Evolutionary conservation across 805 yeast species (phyloP), one percentile per base, ranked within the genome.

Genomic region (Candida incommunis): DNA sequence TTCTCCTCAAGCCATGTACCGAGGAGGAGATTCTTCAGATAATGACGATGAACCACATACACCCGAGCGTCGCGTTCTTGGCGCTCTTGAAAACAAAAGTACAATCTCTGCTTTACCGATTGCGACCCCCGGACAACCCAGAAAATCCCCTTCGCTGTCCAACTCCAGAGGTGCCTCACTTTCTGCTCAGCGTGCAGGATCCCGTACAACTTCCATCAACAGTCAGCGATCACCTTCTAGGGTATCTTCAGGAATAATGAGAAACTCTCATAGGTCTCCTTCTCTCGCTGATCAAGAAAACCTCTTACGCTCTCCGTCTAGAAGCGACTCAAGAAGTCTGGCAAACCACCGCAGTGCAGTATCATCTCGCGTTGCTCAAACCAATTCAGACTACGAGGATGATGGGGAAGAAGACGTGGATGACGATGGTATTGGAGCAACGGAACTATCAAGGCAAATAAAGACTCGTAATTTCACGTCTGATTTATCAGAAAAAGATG

Each of bases 61-160:
- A 0, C 94, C 94, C 3, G 73, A 80, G 24, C 72, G 94, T 58
- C 72, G 85, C 58, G 82, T 88, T 3, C 78, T 84, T 0, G 75
- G 76, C 46, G 75, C 82, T 27, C 68, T 70, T 25, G 74, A 79
- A 44, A 77, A 80, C 53, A 73, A 31, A 18, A 31, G 37, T 18
- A n/a, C 76, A 25, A 82, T 75, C 54, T 74, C 78, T 31, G 92
- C 92, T 0, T 87, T 92, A 18, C 98, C 97, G 3, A 74, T 75
- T 51, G 85, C 85, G 43, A 85, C 96, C 2, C 98, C 98, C 0
- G 98, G 97, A 1, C 98, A 92, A 63, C 98, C 98, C 35, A 75
- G 96, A 57, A 90, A 90, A 41, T 44, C 53, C 2, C 54, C 56
- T 2, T 43, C 41, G 41, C 27, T 25, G 23, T 15, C 47, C 31